Percentiles rank a stretch among this genome's conserved stretches.
Evolutionary conservation across 1,139 yeast genomes (phyloP).

Genomic region (Lodderomyces beijingensis): DNA sequence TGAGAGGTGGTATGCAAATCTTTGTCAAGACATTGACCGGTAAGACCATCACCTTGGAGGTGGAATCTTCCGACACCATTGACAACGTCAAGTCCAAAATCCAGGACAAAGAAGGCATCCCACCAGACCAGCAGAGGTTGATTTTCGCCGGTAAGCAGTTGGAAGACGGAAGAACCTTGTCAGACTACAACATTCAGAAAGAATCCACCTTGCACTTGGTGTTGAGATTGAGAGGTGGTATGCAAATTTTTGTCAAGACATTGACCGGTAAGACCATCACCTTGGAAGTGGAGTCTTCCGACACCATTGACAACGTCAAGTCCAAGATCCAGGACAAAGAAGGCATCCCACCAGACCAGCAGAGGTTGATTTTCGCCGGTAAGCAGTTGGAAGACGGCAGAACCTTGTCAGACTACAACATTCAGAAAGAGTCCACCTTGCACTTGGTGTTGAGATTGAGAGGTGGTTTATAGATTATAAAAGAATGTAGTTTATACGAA

Average conservation of each 20-base stretch:
- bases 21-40: constrained; percentile 98
- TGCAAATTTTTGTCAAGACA: constrained; percentile 59
- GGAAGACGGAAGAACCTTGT: constrained; percentile 64
- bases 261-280: constrained; percentile 71
- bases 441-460: constrained; percentile 98
- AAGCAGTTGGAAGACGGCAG: constrained; percentile 70
- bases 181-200: constrained; percentile 69
- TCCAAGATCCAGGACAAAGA: constrained; percentile 52
- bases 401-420: constrained; percentile 99
- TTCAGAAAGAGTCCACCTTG: constrained; percentile 98
- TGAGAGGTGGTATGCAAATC: constrained; percentile 99
- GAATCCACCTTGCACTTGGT: constrained; percentile 91
- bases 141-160: constrained; percentile 59
- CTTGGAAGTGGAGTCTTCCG: constrained; percentile 67
- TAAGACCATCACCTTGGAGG: constrained; percentile 70
- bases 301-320: constrained; percentile 94
- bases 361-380: constrained; percentile 56
- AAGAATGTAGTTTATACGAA: too few relatives aligned
- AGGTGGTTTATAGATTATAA: too few relatives aligned
- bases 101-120: constrained; percentile 68
- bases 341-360: constrained; percentile 52
- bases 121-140: constrained; percentile 53
- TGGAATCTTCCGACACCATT: constrained; percentile 69
- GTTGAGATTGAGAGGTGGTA: constrained; percentile 97
- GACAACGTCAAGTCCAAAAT: constrained; percentile 67